Percentiles rank a stretch among this genome's conserved stretches.
These are phyloP conservation scores for Blumeriella jaapii DNA, from an alignment of 2,329 filamentous ascomycete genomes.

Conservation along the genomic window DNA sequence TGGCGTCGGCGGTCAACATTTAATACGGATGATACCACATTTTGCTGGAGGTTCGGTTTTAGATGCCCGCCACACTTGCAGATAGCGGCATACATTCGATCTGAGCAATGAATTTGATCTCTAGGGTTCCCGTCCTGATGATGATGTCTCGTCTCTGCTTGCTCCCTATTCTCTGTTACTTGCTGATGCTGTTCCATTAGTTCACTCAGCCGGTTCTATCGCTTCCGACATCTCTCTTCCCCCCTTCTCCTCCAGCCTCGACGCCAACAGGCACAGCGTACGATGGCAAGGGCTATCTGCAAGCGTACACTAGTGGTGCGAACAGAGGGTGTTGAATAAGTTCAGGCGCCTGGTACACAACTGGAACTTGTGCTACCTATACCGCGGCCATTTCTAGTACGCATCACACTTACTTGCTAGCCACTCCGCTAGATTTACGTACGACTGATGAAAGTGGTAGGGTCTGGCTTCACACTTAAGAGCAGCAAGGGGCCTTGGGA, in stretches of 20 bases:
- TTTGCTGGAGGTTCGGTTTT: conserved; percentile 1
- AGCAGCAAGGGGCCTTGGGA: conserved; percentile 49
- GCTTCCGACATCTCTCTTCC: too few relatives aligned
- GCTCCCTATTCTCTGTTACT: too few relatives aligned
- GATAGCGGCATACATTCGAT: too few relatives aligned
- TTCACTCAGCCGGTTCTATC: too few relatives aligned
- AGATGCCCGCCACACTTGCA: not conserved
- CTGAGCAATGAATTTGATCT: too few relatives aligned
- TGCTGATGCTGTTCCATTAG: too few relatives aligned
- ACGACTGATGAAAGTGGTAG: conserved; percentile 11
- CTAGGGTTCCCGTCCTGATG: too few relatives aligned
- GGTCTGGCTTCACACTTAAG: conserved; percentile 33
- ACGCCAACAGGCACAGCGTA: conserved; percentile 28
- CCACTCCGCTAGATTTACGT: too few relatives aligned
- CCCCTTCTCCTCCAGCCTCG: conserved; percentile 13
- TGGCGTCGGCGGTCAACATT: conserved; percentile 1
- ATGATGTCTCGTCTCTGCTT: too few relatives aligned
- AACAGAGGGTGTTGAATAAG: conserved; percentile 54
- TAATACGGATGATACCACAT: not conserved
- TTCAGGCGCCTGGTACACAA: conserved; percentile 54
- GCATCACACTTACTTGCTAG: too few relatives aligned
- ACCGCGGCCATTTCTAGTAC: conserved; percentile 39
- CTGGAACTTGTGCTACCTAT: conserved; percentile 57
- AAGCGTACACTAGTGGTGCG: conserved; percentile 38
- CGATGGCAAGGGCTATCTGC: conserved; percentile 45